Base-by-base conservation (phyloP, 202 grass and related monocot genomes). In the Panicum virgatum region DNA sequence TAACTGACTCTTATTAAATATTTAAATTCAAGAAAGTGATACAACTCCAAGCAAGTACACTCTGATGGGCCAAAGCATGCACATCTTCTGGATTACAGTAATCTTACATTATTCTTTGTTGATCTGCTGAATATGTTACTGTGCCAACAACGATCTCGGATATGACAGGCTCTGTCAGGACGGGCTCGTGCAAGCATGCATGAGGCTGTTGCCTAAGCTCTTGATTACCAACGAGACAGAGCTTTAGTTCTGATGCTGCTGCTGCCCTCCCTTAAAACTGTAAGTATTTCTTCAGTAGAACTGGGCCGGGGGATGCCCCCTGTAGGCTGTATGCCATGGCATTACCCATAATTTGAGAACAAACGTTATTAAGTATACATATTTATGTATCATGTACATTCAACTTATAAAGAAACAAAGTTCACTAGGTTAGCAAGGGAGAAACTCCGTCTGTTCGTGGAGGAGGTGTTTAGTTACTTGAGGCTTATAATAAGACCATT, bases 81-180 rank as follows among this genome's bases (percentile, higher is more conserved):
- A 46, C 44, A 20, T 52, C 48, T 7, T 52, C 6, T 52, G 8
- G 48, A 52, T 52, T 19, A 52, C 20, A 52, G 48, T 53, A 53
- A 53, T 19, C 19, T 53, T n/a, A n/a, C n/a, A n/a, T n/a, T n/a
- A n/a, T n/a, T n/a, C 59, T 76, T 94, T 74, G 15, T 92, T 70
- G 67, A 38, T 46, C 72, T 97, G 72, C 82, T 97, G 74, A 90
- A 92, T 82, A 92, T 82, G 79, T 72, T 81, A 90, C 61, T 81
- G 75, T 90, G 78, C 89, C 88, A 26, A 30, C 29, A 30, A 62
- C 78, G 76, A 79, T 89, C 43, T 82, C 54, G 2, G 81, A 93
- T 25, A 94, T 97, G 90, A 80, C 89, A 92, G 20, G 86, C 84
- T 36, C 64, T 94, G 68, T 84, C 86, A 79, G 86, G n/a, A n/a